A percentile compares a stretch with the other conserved stretches of the same genome.
phyloP scores from a whole-genome alignment of 441 rosid species.

The Syzygium malaccense region DNA sequence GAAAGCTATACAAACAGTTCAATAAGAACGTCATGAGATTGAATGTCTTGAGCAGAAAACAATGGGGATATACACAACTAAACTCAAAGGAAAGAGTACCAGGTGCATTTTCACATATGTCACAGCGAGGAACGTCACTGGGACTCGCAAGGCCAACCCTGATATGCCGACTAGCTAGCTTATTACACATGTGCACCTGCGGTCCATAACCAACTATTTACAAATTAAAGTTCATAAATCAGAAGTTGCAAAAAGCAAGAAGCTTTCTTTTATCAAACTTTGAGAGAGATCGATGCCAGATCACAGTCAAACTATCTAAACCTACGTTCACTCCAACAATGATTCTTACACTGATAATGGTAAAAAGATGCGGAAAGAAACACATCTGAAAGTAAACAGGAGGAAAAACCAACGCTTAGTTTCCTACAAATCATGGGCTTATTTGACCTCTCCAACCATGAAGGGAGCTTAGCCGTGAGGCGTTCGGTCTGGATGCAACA shows the following conservation, averaged over 20 bases:
- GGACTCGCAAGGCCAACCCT: conserved; percentile 74
- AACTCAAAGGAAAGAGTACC: conserved; percentile 25
- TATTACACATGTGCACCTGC: conserved; percentile 82
- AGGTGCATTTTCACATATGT: conserved; percentile 72
- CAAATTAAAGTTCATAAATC: background rate
- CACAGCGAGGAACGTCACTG: conserved; percentile 58
- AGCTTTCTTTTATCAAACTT: background rate
- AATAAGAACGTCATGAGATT: background rate
- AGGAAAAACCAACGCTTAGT: background rate
- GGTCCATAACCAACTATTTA: background rate
- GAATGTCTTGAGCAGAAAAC: background rate
- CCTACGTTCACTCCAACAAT: background rate
- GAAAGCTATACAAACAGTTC: conserved; percentile 41
- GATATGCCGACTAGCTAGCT: conserved; percentile 76
- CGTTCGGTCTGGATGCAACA: background rate
- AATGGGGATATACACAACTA: background rate
- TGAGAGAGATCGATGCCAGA: background rate
- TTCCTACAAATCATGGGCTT: background rate
- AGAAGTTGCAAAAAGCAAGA: background rate
- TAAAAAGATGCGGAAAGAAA: background rate
- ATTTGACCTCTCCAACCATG: background rate
- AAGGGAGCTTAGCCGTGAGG: background rate
- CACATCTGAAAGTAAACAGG: background rate
- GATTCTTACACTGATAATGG: background rate
- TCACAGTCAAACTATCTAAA: background rate